Evolutionary conservation across 1,139 yeast species (phyloP), one percentile per base, ranked within the genome.

Genomic region (Tardiomyces blankii): DNA sequence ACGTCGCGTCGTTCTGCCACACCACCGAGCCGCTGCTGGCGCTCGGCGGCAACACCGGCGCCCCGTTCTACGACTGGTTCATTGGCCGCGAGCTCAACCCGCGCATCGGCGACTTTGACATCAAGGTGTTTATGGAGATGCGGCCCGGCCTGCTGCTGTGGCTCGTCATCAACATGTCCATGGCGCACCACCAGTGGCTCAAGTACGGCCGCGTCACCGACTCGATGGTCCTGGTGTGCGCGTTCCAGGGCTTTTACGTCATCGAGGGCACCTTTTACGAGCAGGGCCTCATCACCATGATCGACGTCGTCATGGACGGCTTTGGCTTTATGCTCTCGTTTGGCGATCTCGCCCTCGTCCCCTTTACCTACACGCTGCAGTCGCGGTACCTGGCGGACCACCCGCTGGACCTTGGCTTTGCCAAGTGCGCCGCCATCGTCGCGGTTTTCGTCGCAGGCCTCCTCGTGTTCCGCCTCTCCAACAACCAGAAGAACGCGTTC

Each of bases 61-160:
- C 77, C 54, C 54, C 67, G 1, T 57, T 89, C 27, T 91, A 85
- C 61, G 96, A 91, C 64, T 91, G 96, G 96, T 93, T 87, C 60
- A 88, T 91, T 62, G 99, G 99, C 27, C 77, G 98, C 46, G 97
- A 91, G 63, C 71, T 93, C 60, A 93, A 93, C 61, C 98, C 98
- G 30, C 73, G 97, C 55, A 69, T 87, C 47, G 95, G 95, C 0
- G 60, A 74, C 1, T 78, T 89, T 74, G 98, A 91, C 61, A 79
- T 91, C 61, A 91, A 91, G 65, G 66, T 88, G 54, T 93, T 85
- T 59, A 86, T 95, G 63, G 99, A 91, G 64, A 75, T 93, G 65
- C 78, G 96, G 57, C 99, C 99, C 0, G 99, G 98, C 1, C 72
- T 93, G 75, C 68, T 89, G 48, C 69, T 91, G 42, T 89, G 97